Conservation (phyloP, 129 eudicot species). For the Glebionis coronaria region DNA sequence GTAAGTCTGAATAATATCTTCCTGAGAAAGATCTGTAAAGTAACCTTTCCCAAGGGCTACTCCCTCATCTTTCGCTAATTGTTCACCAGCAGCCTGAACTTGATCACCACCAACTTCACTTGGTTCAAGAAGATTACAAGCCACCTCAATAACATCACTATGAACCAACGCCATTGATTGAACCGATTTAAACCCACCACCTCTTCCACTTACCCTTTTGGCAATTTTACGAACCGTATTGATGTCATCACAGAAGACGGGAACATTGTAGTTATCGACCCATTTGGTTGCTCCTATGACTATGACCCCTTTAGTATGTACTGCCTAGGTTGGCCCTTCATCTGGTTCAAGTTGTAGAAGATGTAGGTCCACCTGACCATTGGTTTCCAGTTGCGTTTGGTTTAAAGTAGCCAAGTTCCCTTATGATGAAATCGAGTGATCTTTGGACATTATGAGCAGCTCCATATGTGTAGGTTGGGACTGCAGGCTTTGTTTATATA, state of each 20-base stretch:
- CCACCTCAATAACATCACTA: too few relatives aligned
- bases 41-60: conserved; percentile 73
- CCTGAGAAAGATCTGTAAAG: conserved; percentile 77
- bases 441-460: too few relatives aligned
- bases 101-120: too few relatives aligned
- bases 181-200: too few relatives aligned
- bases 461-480: conserved; percentile 85
- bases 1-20: conserved; percentile 53
- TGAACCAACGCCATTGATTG: too few relatives aligned
- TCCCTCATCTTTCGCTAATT: conserved; percentile 62
- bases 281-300: conserved; percentile 81
- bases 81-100: conserved; percentile 67
- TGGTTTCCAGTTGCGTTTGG: too few relatives aligned
- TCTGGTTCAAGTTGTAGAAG: conserved; percentile 60
- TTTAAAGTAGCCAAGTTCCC: too few relatives aligned
- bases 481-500: conserved; percentile 56
- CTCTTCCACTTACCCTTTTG: conserved; percentile 71
- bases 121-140: too few relatives aligned
- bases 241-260: conserved; percentile 55
- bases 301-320: conserved; percentile 58
- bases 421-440: too few relatives aligned
- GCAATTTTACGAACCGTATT: conserved; percentile 68
- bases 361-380: conserved; percentile 71
- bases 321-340: conserved; percentile 57
- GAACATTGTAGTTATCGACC: conserved; percentile 92